Base-by-base conservation (phyloP, 306 rosid genomes). In the Oxytropis ochrocephala region DNA sequence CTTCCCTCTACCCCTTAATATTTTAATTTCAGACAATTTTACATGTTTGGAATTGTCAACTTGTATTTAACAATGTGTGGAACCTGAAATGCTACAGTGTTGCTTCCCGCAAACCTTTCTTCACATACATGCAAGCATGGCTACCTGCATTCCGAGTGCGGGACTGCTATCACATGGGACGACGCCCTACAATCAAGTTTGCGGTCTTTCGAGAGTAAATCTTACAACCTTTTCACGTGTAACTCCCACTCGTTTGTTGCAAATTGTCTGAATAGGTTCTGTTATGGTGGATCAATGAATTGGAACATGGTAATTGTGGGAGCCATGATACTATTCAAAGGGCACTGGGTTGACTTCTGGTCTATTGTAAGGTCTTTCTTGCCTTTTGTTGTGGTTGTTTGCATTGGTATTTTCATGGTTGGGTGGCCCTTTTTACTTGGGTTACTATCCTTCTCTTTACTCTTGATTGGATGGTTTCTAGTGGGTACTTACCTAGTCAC, bases 241-340 rank as follows among this genome's bases (percentile, higher is more conserved):
- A 95, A 87, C 86, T 64, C 88, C 68, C 82, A 95, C 78, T 95
- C 88, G 0, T 95, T 89, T 14, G 95, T 77, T 2, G 97, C 95
- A 5, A 86, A 91, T 77, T 80, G 88, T 77, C 80, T 95, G 72
- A 95, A 91, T 64, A 91, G 95, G 70, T 42, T 89, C 1, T 72
- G 88, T 69, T 95, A 89, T 1, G 73, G 85, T 18, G 92, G 95
- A 54, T 91, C 96, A 63, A 85, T 91, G 96, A 72, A 62, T 50
- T 95, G 99, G 99, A 95, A 91, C 86, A 85, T 95, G 96, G 61
- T 95, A 46, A 88, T 62, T 62, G 89, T 91, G 39, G 99, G 84
- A 16, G 88, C 82, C 32, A 52, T 95, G 66, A 56, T 95, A 64
- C 85, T 95, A 42, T 72, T 81, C 4, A 89, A 91, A 84, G 97